phyloP scores from a whole-genome alignment of 225 moss, liverwort and hornwort genomes.

The Neckera pumila region DNA sequence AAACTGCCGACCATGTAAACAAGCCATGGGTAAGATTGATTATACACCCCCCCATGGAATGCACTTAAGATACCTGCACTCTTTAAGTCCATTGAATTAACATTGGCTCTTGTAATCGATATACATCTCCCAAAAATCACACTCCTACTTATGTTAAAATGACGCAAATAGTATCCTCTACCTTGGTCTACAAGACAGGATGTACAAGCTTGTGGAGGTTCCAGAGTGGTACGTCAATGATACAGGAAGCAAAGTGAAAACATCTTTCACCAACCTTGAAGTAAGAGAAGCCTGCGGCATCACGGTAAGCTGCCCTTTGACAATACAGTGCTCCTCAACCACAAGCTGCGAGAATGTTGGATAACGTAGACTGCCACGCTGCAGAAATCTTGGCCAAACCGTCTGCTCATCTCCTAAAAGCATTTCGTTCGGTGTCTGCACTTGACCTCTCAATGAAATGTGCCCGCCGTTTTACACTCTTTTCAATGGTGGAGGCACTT shows the following conservation, averaged over 20 bases:
- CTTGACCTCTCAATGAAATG: constrained; percentile 46
- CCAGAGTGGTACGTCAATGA: neutral
- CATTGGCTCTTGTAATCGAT: neutral
- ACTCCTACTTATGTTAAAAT: neutral
- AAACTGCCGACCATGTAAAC: neutral
- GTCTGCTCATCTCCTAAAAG: constrained; percentile 41
- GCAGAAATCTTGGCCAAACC: neutral
- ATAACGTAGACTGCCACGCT: neutral
- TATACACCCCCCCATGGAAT: neutral
- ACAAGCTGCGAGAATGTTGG: neutral
- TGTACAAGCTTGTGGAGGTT: neutral
- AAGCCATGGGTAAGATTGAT: neutral
- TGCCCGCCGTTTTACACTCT: constrained; percentile 56
- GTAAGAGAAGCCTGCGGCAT: neutral
- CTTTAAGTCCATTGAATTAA: neutral
- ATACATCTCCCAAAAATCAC: neutral
- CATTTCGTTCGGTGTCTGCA: constrained; percentile 38
- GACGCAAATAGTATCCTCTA: neutral
- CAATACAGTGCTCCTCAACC: neutral
- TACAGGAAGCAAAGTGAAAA: neutral
- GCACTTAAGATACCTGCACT: neutral
- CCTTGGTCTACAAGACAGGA: neutral
- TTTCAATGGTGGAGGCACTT: constrained; percentile 31
- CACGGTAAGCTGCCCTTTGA: neutral
- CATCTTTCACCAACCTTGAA: constrained; percentile 8